Evolutionary conservation across 73 alveolate genomes (phyloP), one percentile per base, ranked within the genome.

Genomic region (Paramecium pentaurelia): DNA sequence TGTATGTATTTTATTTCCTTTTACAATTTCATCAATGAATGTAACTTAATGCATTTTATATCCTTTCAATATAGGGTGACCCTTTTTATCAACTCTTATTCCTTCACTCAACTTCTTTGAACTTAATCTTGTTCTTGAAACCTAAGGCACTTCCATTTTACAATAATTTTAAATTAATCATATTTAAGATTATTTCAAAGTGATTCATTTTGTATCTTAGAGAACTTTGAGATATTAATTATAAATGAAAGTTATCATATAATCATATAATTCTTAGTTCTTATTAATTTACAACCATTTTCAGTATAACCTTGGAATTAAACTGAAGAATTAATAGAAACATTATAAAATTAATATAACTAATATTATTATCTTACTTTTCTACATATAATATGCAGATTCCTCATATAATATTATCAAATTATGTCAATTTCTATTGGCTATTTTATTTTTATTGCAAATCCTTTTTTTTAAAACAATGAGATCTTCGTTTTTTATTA

Each of bases 21-120:
- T 32, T 3, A 64, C 47, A 8, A 64, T 34, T 27, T 64, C 84
- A 75, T 75, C 88, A 8, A 42, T 42, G 47, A 75, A 75, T 36
- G 88, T 42, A 14, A 75, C 88, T 75, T 75, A 22, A 75, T 75
- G 88, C 88, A 75, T 75, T 75, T 75, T 75, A 75, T 75, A 75
- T 9, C 88, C 88, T 42, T 38, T 75, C 7, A 75, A 42, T 75
- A 75, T 75, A 42, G 88, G 88, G 8, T 36, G 58, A 18, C 88
- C 88, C 47, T 75, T 75, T n/a, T 75, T 38, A 75, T 75, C 88
- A n/a, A 75, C 37, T 38, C 88, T 36, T 5, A 42, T 37, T 75
- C 88, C 68, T 42, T 75, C 51, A 20, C 84, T 64, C 12, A 64
- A 42, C 54, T 64, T 64, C 30, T 64, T 64, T 12, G 84, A 64